A percentile compares a stretch with the other conserved stretches of the same genome.
phyloP scores from a whole-genome alignment of 2,329 filamentous ascomycete genomes.

The Pleurostoma richardsiae region DNA sequence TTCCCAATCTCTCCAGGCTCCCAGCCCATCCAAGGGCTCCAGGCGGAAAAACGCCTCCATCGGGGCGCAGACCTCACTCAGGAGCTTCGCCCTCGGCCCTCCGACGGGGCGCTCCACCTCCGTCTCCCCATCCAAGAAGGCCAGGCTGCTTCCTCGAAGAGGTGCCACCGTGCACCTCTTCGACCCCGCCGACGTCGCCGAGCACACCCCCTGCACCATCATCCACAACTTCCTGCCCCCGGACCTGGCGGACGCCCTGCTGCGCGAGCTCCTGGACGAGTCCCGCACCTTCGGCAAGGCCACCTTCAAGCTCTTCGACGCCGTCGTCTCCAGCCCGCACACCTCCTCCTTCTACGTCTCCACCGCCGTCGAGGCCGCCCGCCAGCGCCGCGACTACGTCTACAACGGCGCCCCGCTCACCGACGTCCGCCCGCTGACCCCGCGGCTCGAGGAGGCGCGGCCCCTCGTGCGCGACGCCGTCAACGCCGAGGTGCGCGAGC shows the following conservation, averaged over 20 bases:
- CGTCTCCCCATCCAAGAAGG: slow-evolving; percentile 28
- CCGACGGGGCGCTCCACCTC: slow-evolving; percentile 5
- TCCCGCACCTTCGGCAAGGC: slow-evolving; percentile 63
- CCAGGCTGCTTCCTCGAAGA: slow-evolving; percentile 60
- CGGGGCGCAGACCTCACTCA: slow-evolving; percentile 61
- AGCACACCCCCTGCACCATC: slow-evolving; percentile 84
- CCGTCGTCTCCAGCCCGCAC: slow-evolving; percentile 79
- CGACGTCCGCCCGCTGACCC: slow-evolving; percentile 72
- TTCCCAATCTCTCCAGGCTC: slow-evolving; percentile 30
- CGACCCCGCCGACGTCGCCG: slow-evolving; percentile 72
- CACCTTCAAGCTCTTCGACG: slow-evolving; percentile 84
- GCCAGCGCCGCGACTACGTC: slow-evolving; percentile 73
- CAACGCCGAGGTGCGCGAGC: slow-evolving; percentile 68
- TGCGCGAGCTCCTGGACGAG: slow-evolving; percentile 72
- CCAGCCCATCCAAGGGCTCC: slow-evolving; percentile 33
- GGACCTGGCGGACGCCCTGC: slow-evolving; percentile 65
- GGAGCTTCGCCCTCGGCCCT: slow-evolving; percentile 35
- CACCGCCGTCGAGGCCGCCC: slow-evolving; percentile 60
- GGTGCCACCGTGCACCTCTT: slow-evolving; percentile 82
- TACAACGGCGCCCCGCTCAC: slow-evolving; percentile 78
- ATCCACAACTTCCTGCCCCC: slow-evolving; percentile 83
- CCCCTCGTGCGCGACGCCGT: slow-evolving; percentile 68
- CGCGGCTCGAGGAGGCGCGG: slow-evolving; percentile 67
- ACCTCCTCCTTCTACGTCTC: slow-evolving; percentile 81
- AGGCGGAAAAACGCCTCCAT: slow-evolving; percentile 31